Percentiles rank a stretch among this genome's conserved stretches.
Conservation (phyloP, 2,329 filamentous ascomycete species). For the Ascochyta pisi region DNA sequence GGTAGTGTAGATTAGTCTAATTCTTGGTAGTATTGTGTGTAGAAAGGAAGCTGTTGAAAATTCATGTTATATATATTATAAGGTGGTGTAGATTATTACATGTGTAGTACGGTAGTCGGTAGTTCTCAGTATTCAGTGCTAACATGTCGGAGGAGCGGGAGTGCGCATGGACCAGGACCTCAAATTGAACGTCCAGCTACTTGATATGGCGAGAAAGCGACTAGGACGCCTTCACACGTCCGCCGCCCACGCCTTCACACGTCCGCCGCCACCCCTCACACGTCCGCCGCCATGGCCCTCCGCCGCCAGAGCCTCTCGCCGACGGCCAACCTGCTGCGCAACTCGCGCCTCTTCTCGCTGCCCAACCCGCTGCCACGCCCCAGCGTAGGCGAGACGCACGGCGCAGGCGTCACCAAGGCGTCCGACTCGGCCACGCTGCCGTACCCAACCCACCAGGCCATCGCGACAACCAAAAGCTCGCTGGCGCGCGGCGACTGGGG, state of each 20-base stretch:
- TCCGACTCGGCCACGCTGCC: conserved; percentile 76
- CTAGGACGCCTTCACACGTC: background rate
- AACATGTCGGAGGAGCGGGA: too few relatives aligned
- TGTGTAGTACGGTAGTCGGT: too few relatives aligned
- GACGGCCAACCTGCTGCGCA: conserved; percentile 74
- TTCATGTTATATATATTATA: too few relatives aligned
- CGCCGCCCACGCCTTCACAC: conserved; percentile 22
- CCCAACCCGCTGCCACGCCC: conserved; percentile 76
- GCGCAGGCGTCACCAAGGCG: conserved; percentile 57
- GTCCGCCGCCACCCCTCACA: conserved; percentile 41
- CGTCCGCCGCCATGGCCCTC: conserved; percentile 45
- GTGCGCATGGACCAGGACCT: too few relatives aligned
- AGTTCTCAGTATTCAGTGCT: too few relatives aligned
- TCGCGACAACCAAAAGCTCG: conserved; percentile 77
- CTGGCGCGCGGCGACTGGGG: conserved; percentile 87
- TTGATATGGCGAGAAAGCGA: too few relatives aligned
- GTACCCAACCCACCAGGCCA: conserved; percentile 82
- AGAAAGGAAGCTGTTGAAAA: too few relatives aligned
- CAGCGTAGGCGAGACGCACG: conserved; percentile 51
- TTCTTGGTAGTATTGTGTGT: too few relatives aligned
- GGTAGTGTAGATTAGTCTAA: too few relatives aligned
- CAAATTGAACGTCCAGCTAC: too few relatives aligned
- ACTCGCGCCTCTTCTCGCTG: conserved; percentile 88
- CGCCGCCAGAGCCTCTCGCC: conserved; percentile 58
- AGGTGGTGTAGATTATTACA: too few relatives aligned